Conservation (phyloP, 306 rosid genomes). For the Hippophae rhamnoides region DNA sequence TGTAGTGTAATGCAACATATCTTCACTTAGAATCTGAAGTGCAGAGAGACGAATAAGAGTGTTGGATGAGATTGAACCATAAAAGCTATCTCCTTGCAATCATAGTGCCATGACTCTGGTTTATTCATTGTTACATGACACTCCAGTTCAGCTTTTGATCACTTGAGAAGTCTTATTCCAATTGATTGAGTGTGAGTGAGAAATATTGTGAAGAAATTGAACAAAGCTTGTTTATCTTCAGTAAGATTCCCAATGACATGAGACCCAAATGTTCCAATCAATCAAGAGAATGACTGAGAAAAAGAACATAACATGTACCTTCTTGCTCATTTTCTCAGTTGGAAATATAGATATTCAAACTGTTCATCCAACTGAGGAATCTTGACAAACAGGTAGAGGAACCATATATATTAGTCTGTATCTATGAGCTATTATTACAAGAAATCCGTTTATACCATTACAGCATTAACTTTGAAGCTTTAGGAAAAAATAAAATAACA, state of each 20-base stretch:
- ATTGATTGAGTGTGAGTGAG: slow-evolving; percentile 45
- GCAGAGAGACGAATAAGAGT: slow-evolving; percentile 65
- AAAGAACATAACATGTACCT: slow-evolving; percentile 23
- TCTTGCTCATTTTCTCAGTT: slow-evolving; percentile 44
- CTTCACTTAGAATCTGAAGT: slow-evolving; percentile 40
- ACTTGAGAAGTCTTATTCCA: slow-evolving; percentile 54
- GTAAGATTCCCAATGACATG: slow-evolving; percentile 38
- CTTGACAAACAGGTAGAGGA: slow-evolving; percentile 2
- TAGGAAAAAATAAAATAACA: slow-evolving; percentile 28
- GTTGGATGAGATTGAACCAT: slow-evolving; percentile 57
- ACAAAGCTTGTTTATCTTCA: slow-evolving; percentile 75
- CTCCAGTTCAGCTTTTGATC: slow-evolving; percentile 69
- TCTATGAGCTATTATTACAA: background rate
- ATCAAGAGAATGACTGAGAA: slow-evolving; percentile 25
- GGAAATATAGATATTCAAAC: background rate
- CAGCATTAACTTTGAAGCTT: slow-evolving; percentile 12
- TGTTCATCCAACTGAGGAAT: slow-evolving; percentile 19
- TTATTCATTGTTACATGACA: slow-evolving; percentile 41
- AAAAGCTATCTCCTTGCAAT: slow-evolving; percentile 60
- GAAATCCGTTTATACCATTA: background rate
- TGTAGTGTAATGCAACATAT: too few relatives aligned
- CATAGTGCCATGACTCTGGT: slow-evolving; percentile 48
- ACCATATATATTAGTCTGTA: slow-evolving; percentile 3
- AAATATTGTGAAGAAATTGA: slow-evolving; percentile 51
- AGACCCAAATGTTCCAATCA: slow-evolving; percentile 23